Evolutionary conservation across 371 early-diverging fungal species (phyloP).

Genomic region (Mucor circinelloides): DNA sequence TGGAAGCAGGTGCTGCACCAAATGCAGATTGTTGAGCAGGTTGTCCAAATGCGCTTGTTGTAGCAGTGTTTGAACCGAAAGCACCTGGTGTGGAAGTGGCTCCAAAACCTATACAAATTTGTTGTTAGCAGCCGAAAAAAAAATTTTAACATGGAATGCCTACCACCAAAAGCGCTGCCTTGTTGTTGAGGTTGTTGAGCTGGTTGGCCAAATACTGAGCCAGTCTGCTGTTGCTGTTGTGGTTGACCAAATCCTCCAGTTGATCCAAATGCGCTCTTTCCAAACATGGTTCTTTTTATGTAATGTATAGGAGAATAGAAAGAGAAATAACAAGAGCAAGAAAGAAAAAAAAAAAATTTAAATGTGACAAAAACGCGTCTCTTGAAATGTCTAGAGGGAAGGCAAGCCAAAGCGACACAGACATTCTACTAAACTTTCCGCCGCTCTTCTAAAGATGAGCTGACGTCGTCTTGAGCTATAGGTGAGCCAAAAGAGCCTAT

Average conservation of each 20-base stretch:
- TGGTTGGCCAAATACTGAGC: slow-evolving; percentile 51
- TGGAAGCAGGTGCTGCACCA: slow-evolving; percentile 36
- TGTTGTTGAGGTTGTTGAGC: slow-evolving; percentile 40
- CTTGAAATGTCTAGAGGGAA: background rate
- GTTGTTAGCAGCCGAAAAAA: background rate
- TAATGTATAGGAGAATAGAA: slow-evolving; percentile 1
- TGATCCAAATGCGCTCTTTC: slow-evolving; percentile 44
- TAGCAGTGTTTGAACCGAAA: slow-evolving; percentile 39
- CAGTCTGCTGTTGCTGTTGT: slow-evolving; percentile 42
- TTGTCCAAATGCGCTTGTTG: slow-evolving; percentile 56
- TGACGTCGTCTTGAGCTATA: background rate
- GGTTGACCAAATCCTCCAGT: slow-evolving; percentile 62
- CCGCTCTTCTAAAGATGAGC: background rate
- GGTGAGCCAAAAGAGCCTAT: no score
- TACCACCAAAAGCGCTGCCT: slow-evolving; percentile 57
- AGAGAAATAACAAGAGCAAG: background rate
- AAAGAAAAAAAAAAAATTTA: slow-evolving; percentile 3
- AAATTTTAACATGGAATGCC: background rate
- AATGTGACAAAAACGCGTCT: slow-evolving; percentile 1
- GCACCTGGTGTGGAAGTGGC: slow-evolving; percentile 41
- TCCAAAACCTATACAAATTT: slow-evolving; percentile 45
- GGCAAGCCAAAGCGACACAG: background rate
- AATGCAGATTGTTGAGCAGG: slow-evolving; percentile 45
- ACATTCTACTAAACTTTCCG: background rate
- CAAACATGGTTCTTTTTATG: slow-evolving; percentile 33